Percentiles rank a stretch among this genome's conserved stretches.
These are phyloP conservation scores for Margaritispora aquatica DNA, from an alignment of 495 filamentous ascomycete species.

Conservation along the genomic window DNA sequence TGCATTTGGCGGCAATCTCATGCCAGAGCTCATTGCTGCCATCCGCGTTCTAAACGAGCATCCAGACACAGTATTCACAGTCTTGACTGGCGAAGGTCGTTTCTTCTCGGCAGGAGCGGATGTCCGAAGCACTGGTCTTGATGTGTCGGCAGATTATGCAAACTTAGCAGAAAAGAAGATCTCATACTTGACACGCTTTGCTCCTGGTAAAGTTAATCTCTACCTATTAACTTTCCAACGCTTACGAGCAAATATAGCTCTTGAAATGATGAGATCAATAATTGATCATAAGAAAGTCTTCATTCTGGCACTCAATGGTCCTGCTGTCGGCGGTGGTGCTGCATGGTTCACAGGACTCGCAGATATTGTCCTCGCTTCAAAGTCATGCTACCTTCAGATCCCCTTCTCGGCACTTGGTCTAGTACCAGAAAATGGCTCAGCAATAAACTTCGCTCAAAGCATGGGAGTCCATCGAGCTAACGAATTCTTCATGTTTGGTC, in stretches of 20 bases:
- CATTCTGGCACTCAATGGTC: constrained; percentile 24
- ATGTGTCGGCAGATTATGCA: constrained; percentile 1
- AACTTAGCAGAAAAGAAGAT: constrained; percentile 19
- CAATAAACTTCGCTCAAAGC: constrained; percentile 19
- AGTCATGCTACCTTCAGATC: constrained; percentile 15
- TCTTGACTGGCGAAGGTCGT: constrained; percentile 24
- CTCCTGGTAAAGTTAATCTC: constrained; percentile 7
- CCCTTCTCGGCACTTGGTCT: constrained; percentile 22
- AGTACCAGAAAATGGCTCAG: constrained; percentile 24
- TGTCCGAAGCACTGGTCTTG: constrained; percentile 17
- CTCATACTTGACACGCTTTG: constrained; percentile 9
- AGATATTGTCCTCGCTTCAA: constrained; percentile 23
- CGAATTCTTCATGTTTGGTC: constrained; percentile 25
- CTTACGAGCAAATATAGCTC: constrained; percentile 2
- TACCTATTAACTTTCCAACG: neutral
- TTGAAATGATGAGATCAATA: constrained; percentile 22
- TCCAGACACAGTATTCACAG: constrained; percentile 22
- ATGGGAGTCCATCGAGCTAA: constrained; percentile 23
- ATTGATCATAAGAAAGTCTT: constrained; percentile 25
- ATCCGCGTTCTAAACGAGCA: constrained; percentile 21
- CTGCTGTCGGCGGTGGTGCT: constrained; percentile 20
- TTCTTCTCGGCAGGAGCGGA: constrained; percentile 27
- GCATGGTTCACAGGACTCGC: constrained; percentile 23
- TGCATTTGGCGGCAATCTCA: constrained; percentile 21
- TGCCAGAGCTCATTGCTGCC: constrained; percentile 19